phyloP scores from a whole-genome alignment of 1,284 basidiomycete species.

The Cronartium ribicola region DNA sequence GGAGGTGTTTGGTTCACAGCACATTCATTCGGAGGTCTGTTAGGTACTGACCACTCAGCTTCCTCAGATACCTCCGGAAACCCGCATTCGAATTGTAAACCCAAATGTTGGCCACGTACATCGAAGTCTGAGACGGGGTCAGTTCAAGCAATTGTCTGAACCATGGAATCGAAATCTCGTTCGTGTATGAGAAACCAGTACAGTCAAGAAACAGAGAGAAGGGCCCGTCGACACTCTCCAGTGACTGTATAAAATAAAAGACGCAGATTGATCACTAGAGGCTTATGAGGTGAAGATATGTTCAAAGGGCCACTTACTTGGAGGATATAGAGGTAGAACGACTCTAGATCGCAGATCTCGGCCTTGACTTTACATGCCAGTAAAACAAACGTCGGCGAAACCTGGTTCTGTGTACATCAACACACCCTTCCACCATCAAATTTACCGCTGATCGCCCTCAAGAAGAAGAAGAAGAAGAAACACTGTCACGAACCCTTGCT shows the following conservation, averaged over 20 bases:
- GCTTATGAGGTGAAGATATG: neutral
- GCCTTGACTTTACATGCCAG: conserved; percentile 28
- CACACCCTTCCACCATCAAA: neutral
- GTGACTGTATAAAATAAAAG: conserved; percentile 49
- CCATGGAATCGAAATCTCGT: conserved; percentile 39
- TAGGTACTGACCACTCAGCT: conserved; percentile 24
- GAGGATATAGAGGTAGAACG: conserved; percentile 36
- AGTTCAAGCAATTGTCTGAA: conserved; percentile 39
- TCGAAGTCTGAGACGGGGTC: conserved; percentile 16
- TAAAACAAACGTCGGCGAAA: conserved; percentile 28
- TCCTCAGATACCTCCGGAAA: conserved; percentile 41
- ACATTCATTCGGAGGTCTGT: no score
- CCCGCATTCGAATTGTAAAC: conserved; percentile 42
- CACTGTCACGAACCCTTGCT: conserved; percentile 18
- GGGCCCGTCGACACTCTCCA: conserved; percentile 53
- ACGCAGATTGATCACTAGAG: conserved; percentile 3
- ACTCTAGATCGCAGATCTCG: conserved; percentile 41
- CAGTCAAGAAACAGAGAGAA: conserved; percentile 45
- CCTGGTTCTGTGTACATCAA: conserved; percentile 18
- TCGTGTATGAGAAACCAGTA: conserved; percentile 38
- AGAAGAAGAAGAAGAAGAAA: conserved; percentile 6
- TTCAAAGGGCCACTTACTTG: neutral
- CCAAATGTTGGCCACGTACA: conserved; percentile 31
- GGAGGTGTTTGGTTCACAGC: no score
- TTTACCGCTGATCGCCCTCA: neutral